These are phyloP conservation scores for Mycena citricolor DNA, from an alignment of 1,284 basidiomycete genomes.

Conservation along the genomic window DNA sequence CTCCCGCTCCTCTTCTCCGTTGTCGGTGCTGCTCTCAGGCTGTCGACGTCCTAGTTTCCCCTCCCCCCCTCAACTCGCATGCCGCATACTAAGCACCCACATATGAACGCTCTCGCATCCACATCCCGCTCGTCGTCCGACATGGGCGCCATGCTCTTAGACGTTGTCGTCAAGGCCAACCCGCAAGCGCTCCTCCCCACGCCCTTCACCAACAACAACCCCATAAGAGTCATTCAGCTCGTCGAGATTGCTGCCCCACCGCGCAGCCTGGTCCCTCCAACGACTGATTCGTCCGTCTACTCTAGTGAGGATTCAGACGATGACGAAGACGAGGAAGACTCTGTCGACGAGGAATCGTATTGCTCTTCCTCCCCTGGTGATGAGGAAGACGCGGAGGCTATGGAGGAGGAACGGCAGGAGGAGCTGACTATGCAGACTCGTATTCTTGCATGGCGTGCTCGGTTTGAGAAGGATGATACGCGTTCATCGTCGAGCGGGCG, in stretches of 20 bases:
- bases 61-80: too few species aligned
- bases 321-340: conserved; percentile 7
- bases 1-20: too few species aligned
- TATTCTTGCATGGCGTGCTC: conserved; percentile 20
- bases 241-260: conserved; percentile 22
- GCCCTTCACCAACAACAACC: too few species aligned
- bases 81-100: too few species aligned
- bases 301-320: neutral
- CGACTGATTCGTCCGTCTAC: conserved; percentile 8
- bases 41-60: conserved; percentile 7
- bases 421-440: conserved; percentile 11
- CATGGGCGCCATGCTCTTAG: neutral
- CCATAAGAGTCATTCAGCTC: conserved; percentile 20
- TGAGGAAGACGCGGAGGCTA: conserved; percentile 5
- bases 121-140: conserved; percentile 1
- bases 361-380: conserved; percentile 10
- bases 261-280: conserved; percentile 4
- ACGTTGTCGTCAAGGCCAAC: conserved; percentile 1
- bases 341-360: conserved; percentile 8
- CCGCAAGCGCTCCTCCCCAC: conserved; percentile 9
- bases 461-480: neutral
- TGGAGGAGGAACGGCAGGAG: conserved; percentile 4
- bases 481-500: neutral
- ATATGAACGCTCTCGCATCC: conserved; percentile 4
- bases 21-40: conserved; percentile 6